Conservation (phyloP, 2,329 filamentous ascomycete species). For the Exophiala aquamarina region DNA sequence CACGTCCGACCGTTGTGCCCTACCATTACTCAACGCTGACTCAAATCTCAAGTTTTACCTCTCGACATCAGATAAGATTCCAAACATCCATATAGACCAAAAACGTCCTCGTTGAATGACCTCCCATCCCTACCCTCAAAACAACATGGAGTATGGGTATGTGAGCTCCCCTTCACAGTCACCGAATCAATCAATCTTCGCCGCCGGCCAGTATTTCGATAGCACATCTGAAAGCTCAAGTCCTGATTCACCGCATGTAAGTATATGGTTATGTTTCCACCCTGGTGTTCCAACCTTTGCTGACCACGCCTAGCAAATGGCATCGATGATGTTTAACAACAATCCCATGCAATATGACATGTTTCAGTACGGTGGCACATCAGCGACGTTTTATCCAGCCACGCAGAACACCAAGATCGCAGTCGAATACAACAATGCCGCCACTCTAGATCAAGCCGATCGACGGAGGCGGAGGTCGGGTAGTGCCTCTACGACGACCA, state of each 20-base stretch:
- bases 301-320: neutral
- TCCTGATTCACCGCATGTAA: conserved; percentile 28
- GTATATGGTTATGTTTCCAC: conserved; percentile 8
- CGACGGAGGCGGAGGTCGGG: conserved; percentile 25
- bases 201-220: conserved; percentile 26
- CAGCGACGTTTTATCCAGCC: conserved; percentile 21
- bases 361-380: conserved; percentile 22
- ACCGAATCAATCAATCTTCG: conserved; percentile 26
- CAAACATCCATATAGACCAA: too few relatives aligned
- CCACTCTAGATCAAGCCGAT: conserved; percentile 28
- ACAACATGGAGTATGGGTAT: conserved; percentile 27
- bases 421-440: conserved; percentile 29
- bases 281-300: neutral
- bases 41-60: conserved; percentile 8
- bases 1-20: conserved; percentile 6
- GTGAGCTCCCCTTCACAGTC: conserved; percentile 27
- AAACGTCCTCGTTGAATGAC: conserved; percentile 9
- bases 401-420: conserved; percentile 26
- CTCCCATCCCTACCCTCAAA: conserved; percentile 8
- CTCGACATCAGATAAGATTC: neutral
- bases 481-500: conserved; percentile 18
- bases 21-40: conserved; percentile 14
- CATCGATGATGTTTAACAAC: conserved; percentile 24
- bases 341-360: conserved; percentile 26
- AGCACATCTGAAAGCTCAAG: conserved; percentile 29